These are phyloP conservation scores for Backusella mclennaniae DNA, from an alignment of 192 early-diverging fungal species.

Conservation along the genomic window DNA sequence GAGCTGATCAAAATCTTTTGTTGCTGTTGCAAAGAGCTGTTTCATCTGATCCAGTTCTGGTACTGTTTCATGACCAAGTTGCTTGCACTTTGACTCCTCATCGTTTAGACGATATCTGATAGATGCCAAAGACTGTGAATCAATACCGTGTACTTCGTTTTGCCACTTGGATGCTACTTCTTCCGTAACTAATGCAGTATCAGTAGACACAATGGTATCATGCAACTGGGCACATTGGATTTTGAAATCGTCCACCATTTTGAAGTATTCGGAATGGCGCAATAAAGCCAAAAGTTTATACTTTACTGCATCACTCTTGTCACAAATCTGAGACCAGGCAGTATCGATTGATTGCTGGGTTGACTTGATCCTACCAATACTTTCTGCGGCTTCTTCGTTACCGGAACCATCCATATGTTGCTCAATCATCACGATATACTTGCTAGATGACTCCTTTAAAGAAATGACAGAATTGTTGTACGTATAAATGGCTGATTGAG, in stretches of 20 bases:
- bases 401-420: slow-evolving; percentile 6
- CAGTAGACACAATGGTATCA: background rate
- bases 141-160: background rate
- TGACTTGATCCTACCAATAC: background rate
- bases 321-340: slow-evolving; percentile 13
- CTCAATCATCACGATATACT: slow-evolving; percentile 9
- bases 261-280: background rate
- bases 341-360: slow-evolving; percentile 15
- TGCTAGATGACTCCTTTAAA: slow-evolving; percentile 11
- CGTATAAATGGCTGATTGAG: slow-evolving; percentile 9
- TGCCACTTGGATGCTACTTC: background rate
- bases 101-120: slow-evolving; percentile 4
- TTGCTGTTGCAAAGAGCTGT: background rate
- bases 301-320: background rate
- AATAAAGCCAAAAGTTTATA: background rate
- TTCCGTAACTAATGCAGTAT: background rate
- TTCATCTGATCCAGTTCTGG: background rate
- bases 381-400: slow-evolving; percentile 6
- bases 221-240: background rate
- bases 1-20: background rate
- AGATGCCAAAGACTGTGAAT: background rate
- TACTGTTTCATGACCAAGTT: background rate
- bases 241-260: background rate
- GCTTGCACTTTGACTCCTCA: background rate
- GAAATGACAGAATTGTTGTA: slow-evolving; percentile 17